Percentiles rank a stretch among this genome's conserved stretches.
These are phyloP conservation scores for Diospyros kaki DNA, from an alignment of 148 eudicot species.

Conservation along the genomic window DNA sequence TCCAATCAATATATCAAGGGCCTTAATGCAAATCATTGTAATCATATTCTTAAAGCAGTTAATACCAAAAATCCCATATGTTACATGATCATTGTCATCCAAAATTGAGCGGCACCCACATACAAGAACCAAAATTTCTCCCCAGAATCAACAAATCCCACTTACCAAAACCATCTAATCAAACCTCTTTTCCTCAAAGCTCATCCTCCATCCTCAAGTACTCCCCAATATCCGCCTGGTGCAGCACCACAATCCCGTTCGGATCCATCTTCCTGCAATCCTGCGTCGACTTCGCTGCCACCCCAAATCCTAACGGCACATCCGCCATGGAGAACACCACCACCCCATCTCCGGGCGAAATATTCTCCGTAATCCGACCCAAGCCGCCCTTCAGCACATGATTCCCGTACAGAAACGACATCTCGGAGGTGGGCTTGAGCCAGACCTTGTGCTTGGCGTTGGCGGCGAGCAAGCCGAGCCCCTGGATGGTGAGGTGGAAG, in stretches of 20 bases:
- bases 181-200: slow-evolving; percentile 33
- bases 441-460: slow-evolving; percentile 90
- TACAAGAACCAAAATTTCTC: neutral
- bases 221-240: slow-evolving; percentile 87
- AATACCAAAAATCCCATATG: too few relatives aligned
- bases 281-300: slow-evolving; percentile 68
- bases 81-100: too few relatives aligned
- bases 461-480: slow-evolving; percentile 54
- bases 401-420: slow-evolving; percentile 90
- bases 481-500: slow-evolving; percentile 74
- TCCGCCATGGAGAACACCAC: slow-evolving; percentile 90
- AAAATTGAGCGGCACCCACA: neutral
- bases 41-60: too few relatives aligned
- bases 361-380: slow-evolving; percentile 90
- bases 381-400: slow-evolving; percentile 80
- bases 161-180: slow-evolving; percentile 11
- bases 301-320: slow-evolving; percentile 82
- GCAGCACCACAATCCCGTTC: slow-evolving; percentile 77
- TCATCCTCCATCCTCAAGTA: slow-evolving; percentile 91
- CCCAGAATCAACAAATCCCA: slow-evolving; percentile 2
- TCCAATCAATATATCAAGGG: too few relatives aligned
- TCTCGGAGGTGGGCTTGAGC: slow-evolving; percentile 86
- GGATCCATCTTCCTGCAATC: slow-evolving; percentile 85
- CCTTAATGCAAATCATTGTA: too few relatives aligned
- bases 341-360: slow-evolving; percentile 65